Evolutionary conservation across 2,329 filamentous ascomycete genomes (phyloP).

Genomic region (Penicillium sp.): DNA sequence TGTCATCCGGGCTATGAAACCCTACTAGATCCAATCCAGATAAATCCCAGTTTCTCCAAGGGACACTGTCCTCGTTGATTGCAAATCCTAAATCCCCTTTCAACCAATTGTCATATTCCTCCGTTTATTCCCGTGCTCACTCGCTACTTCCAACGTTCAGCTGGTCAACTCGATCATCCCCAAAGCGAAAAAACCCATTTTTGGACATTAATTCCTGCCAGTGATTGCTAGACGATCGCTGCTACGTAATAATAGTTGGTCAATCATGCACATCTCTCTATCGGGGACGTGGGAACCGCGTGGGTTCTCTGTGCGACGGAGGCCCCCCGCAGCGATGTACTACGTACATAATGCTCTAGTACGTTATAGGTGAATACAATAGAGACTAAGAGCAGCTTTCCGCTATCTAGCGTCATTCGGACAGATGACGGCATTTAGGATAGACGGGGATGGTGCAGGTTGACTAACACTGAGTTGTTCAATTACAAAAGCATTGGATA

Average conservation of each 20-base stretch:
- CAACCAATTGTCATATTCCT: constrained; percentile 5
- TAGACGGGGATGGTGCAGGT: neutral
- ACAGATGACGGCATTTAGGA: neutral
- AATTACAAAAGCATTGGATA: neutral
- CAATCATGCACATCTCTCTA: constrained; percentile 19
- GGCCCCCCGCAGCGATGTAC: constrained; percentile 12
- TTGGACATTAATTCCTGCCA: neutral
- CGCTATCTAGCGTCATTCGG: neutral
- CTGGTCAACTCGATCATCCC: neutral
- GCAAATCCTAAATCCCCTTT: constrained; percentile 1
- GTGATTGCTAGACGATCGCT: constrained; percentile 12
- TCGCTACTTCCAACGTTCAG: neutral
- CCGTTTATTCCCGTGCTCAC: constrained; percentile 11
- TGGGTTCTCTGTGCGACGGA: constrained; percentile 15
- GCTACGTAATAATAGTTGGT: constrained; percentile 5
- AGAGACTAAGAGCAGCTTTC: neutral
- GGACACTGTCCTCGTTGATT: neutral
- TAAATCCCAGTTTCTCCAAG: neutral
- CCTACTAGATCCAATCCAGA: neutral
- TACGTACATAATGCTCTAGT: constrained; percentile 1
- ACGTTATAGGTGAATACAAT: neutral
- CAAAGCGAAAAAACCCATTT: neutral
- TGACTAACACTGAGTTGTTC: neutral
- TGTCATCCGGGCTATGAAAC: neutral
- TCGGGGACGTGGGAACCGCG: constrained; percentile 16